These are phyloP conservation scores for Colletotrichum shisoi DNA, from an alignment of 2,329 filamentous ascomycete species.

Conservation along the genomic window DNA sequence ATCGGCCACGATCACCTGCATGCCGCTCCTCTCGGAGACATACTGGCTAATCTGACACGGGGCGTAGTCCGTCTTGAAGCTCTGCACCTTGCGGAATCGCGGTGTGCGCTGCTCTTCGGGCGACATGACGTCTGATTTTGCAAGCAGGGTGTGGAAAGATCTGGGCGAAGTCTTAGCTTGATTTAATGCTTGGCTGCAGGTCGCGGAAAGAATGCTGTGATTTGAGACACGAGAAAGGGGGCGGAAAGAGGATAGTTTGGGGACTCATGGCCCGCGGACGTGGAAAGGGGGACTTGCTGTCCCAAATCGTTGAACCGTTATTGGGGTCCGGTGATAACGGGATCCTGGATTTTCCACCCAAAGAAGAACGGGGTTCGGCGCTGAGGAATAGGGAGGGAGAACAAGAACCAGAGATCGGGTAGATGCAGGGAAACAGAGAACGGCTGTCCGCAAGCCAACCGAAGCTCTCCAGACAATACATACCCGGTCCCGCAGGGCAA, in stretches of 20 bases:
- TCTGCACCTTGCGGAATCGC: constrained; percentile 83
- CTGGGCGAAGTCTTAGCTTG: constrained; percentile 18
- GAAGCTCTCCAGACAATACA: constrained; percentile 1
- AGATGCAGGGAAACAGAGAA: constrained; percentile 1
- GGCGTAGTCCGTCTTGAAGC: constrained; percentile 89
- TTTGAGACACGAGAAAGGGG: background rate
- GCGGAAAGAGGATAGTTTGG: background rate
- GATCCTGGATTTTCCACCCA: background rate
- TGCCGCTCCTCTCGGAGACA: constrained; percentile 91
- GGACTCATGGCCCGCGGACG: background rate
- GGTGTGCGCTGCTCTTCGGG: constrained; percentile 55
- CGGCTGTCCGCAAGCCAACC: background rate
- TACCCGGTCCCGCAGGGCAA: constrained; percentile 7
- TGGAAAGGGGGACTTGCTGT: background rate
- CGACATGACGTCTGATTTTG: constrained; percentile 59
- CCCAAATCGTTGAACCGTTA: background rate
- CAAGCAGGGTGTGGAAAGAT: background rate
- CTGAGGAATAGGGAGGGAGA: background rate
- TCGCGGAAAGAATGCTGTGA: background rate
- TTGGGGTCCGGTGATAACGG: constrained; percentile 8
- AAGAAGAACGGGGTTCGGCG: background rate
- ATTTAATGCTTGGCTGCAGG: background rate
- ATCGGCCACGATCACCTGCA: constrained; percentile 92
- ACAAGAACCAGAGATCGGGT: background rate
- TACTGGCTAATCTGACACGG: constrained; percentile 91